A percentile compares a stretch with the other conserved stretches of the same genome.
Evolutionary conservation across 2,329 filamentous ascomycete genomes (phyloP).

Genomic region (Macrophomina tecta): DNA sequence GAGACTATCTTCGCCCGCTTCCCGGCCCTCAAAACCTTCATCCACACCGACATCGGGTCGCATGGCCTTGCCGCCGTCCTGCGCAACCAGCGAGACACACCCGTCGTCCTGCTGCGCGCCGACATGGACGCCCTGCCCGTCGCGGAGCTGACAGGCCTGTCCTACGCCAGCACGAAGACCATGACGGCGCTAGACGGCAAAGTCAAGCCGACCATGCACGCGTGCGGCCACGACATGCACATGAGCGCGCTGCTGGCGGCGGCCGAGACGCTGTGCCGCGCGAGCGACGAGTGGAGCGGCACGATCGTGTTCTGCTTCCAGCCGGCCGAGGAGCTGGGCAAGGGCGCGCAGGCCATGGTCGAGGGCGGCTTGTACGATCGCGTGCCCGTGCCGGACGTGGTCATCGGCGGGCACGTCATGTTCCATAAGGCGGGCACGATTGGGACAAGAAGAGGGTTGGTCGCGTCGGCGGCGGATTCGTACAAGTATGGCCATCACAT

Average conservation of each 20-base stretch:
- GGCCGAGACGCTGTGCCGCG: constrained; percentile 55
- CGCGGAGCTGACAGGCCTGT: constrained; percentile 60
- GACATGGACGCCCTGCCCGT: constrained; percentile 69
- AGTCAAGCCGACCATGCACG: constrained; percentile 67
- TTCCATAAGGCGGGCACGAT: constrained; percentile 49
- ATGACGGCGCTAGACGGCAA: constrained; percentile 54
- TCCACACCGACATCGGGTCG: constrained; percentile 29
- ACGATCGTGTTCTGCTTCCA: constrained; percentile 71
- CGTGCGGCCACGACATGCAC: constrained; percentile 72
- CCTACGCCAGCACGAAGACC: constrained; percentile 59
- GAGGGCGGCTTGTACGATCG: constrained; percentile 63
- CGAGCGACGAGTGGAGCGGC: constrained; percentile 62
- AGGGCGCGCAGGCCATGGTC: constrained; percentile 68
- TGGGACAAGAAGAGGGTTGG: constrained; percentile 49
- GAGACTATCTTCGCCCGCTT: constrained; percentile 33
- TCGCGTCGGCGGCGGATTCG: constrained; percentile 50
- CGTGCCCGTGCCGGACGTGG: constrained; percentile 62
- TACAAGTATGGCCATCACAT: constrained; percentile 34
- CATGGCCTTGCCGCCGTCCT: constrained; percentile 64
- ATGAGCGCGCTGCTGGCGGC: constrained; percentile 64
- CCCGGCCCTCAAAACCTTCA: background rate
- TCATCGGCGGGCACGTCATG: constrained; percentile 65
- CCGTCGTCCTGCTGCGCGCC: constrained; percentile 60
- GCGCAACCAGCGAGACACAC: constrained; percentile 57
- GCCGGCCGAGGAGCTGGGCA: constrained; percentile 68